These are phyloP conservation scores for Suillus placidus DNA, from an alignment of 768 basidiomycete species.

Conservation along the genomic window DNA sequence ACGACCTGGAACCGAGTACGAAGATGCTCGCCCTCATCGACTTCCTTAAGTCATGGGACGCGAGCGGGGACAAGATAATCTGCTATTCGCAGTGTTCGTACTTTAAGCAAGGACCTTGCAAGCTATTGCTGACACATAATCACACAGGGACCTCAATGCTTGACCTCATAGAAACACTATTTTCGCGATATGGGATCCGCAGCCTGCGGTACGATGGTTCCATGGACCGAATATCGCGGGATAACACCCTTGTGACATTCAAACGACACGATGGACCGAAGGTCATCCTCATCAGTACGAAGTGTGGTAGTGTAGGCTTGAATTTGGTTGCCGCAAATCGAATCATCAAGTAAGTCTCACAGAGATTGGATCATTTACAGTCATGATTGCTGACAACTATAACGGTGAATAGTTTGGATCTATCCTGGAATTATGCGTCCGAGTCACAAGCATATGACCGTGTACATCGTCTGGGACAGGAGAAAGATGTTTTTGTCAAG, in stretches of 20 bases:
- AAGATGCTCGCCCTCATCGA: constrained; percentile 66
- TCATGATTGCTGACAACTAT: background rate
- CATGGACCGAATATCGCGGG: constrained; percentile 59
- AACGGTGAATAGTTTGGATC: constrained; percentile 53
- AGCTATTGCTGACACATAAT: background rate
- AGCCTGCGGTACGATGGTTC: constrained; percentile 68
- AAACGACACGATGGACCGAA: constrained; percentile 58
- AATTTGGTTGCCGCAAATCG: constrained; percentile 72
- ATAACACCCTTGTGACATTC: constrained; percentile 53
- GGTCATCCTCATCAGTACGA: constrained; percentile 68
- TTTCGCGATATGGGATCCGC: constrained; percentile 60
- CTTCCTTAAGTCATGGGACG: constrained; percentile 60
- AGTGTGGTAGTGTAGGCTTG: constrained; percentile 69
- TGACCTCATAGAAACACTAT: constrained; percentile 61
- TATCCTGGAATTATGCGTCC: constrained; percentile 74
- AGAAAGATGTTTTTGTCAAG: constrained; percentile 68
- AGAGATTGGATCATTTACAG: background rate
- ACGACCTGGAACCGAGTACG: constrained; percentile 64
- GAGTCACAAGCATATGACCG: constrained; percentile 68
- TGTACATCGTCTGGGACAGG: constrained; percentile 71
- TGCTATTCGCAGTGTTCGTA: constrained; percentile 66
- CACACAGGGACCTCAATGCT: constrained; percentile 72
- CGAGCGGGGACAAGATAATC: constrained; percentile 68
- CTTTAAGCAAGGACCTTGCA: background rate
- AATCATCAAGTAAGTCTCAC: constrained; percentile 58